These are phyloP conservation scores for Amniculicola lignicola DNA, from an alignment of 495 filamentous ascomycete species.

Conservation along the genomic window DNA sequence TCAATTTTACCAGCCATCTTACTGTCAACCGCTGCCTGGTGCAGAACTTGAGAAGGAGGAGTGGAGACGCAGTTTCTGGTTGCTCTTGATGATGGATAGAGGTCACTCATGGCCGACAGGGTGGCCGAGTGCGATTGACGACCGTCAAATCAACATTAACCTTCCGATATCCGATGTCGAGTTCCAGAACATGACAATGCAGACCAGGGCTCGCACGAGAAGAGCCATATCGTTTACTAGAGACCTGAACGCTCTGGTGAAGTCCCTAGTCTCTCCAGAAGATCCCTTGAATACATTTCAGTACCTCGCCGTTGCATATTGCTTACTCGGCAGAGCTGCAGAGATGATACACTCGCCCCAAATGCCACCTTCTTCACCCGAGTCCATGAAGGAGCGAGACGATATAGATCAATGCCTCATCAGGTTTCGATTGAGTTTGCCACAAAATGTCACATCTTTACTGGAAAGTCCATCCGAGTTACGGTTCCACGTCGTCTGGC, in stretches of 20 bases:
- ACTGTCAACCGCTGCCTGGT: not conserved
- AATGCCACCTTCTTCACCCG: not conserved
- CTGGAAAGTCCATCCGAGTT: conserved; percentile 7
- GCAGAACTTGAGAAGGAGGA: conserved; percentile 21
- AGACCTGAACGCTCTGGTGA: conserved; percentile 20
- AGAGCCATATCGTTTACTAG: conserved; percentile 8
- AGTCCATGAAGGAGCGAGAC: conserved; percentile 9
- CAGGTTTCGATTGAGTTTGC: conserved; percentile 25
- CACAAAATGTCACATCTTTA: conserved; percentile 14
- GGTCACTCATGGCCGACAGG: conserved; percentile 19
- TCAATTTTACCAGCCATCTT: too few relatives aligned
- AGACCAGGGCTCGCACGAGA: not conserved
- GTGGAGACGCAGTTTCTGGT: conserved; percentile 19
- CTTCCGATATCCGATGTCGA: conserved; percentile 6
- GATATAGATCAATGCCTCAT: conserved; percentile 15
- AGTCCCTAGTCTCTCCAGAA: not conserved
- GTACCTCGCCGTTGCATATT: conserved; percentile 20
- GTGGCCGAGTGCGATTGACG: conserved; percentile 23
- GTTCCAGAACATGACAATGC: conserved; percentile 15
- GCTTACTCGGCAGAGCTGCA: conserved; percentile 18
- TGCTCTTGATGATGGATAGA: conserved; percentile 28
- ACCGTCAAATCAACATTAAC: conserved; percentile 23
- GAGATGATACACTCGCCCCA: conserved; percentile 27
- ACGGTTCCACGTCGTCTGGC: conserved; percentile 17
- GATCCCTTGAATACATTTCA: conserved; percentile 16